Base-by-base conservation (phyloP, 106 monocot species). In the Cymbidium sinense region DNA sequence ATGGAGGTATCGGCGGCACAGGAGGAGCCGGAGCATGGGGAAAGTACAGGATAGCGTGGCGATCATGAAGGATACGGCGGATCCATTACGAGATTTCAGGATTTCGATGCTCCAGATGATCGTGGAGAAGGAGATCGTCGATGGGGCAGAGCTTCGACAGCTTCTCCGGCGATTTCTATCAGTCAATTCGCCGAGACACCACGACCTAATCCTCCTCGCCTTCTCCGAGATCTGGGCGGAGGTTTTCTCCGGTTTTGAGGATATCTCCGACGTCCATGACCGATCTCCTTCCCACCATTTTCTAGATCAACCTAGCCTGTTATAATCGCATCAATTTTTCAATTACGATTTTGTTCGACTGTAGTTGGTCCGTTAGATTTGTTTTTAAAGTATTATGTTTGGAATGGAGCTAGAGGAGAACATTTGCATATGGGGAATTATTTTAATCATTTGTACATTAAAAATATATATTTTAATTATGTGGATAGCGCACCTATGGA, bases 191-290 rank as follows among this genome's bases (percentile, higher is more conserved):
- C 80, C 84, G 3, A 70, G 77, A 36, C 85, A 93, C 75, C 95
- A 93, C 65, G 87, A 87, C 30, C 17, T 83, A 55, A 95, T 95
- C 64, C 78, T 93, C 65, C 76, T 81, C 15, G 95, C 95, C 8
- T 95, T 95, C 76, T 82, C 85, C 35, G 95, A 93, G 70, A 90
- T 95, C 61, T 95, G 95, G 86, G 81, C 85, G 43, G 88, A 86
- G 25, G 87, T 90, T 27, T 90, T 93, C 85, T 33, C 86, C 23
- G 81, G 76, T 54, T 7, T 39, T 39, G n/a, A n/a, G n/a, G n/a
- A n/a, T n/a, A n/a, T n/a, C n/a, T n/a, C n/a, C n/a, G n/a, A n/a
- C n/a, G n/a, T n/a, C n/a, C n/a, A n/a, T n/a, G n/a, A n/a, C n/a
- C n/a, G 44, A 44, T 44, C 44, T 4, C 44, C 10, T 44, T 44